Conservation (phyloP, 345 rosid genomes). For the Lumnitzera racemosa region DNA sequence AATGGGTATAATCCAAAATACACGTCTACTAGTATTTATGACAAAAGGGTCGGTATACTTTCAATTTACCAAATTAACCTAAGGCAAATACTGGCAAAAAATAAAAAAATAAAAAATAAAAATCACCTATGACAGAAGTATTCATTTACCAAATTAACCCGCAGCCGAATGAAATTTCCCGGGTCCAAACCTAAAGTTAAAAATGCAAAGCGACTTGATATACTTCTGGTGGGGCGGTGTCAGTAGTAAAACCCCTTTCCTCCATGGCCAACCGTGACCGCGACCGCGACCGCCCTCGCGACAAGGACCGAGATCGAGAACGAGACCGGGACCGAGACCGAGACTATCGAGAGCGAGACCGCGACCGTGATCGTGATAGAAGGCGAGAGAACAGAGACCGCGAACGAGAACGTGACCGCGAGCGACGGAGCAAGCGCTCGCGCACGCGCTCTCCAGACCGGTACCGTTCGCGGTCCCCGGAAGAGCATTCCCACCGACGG, state of each 20-base stretch:
- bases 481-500: slow-evolving; percentile 42
- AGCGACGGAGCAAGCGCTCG: slow-evolving; percentile 62
- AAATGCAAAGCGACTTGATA: too few relatives aligned
- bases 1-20: too few relatives aligned
- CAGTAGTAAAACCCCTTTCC: neutral
- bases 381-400: slow-evolving; percentile 25
- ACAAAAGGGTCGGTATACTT: too few relatives aligned
- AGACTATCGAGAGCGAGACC: slow-evolving; percentile 34
- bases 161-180: too few relatives aligned
- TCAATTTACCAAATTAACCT: too few relatives aligned
- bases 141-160: too few relatives aligned
- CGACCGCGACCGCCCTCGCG: slow-evolving; percentile 25
- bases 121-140: too few relatives aligned
- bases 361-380: slow-evolving; percentile 44
- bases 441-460: slow-evolving; percentile 59
- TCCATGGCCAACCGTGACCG: slow-evolving; percentile 30
- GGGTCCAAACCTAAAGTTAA: too few relatives aligned
- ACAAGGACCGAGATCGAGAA: slow-evolving; percentile 11
- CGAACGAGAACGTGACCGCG: slow-evolving; percentile 43
- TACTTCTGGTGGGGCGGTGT: too few relatives aligned
- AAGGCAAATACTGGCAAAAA: too few relatives aligned
- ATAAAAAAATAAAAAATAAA: too few relatives aligned
- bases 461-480: slow-evolving; percentile 48
- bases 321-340: slow-evolving; percentile 24
- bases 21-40: too few relatives aligned